Base-by-base conservation (phyloP, 108 stramenopile genomes). In the Aurantiochytrium sp. region DNA sequence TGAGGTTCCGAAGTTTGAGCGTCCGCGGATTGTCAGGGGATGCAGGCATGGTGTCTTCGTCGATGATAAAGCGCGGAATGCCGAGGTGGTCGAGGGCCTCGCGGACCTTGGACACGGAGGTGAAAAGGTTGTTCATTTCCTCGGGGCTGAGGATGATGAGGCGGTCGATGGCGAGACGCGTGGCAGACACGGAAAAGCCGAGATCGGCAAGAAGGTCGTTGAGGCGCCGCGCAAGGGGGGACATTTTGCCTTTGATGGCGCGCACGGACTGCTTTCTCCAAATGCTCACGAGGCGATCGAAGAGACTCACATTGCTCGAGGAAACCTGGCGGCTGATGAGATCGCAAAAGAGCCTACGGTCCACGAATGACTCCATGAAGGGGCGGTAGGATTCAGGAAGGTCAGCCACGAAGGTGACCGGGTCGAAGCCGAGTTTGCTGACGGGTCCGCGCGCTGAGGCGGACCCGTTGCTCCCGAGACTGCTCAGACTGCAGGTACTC, bases 31-130 rank as follows among this genome's bases (percentile, higher is more conserved):
- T 81, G 73, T 81, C 45, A 24, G 42, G 19, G 30, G 19, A 30
- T 10, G 73, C 42, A 6, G 73, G 73, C 73, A 81, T 27, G 73
- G 21, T 48, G 30, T 81, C 73, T 81, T 81, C 73, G 12, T 81
- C 45, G 12, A 48, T 24, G 27, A 81, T 48, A 24, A 81, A 81
- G 6, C 73, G 73, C 50, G 73, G 73, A 81, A 81, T 48, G 2
- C 45, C 45, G 19, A 81, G 8, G 39, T 81, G 73, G 32, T 17
- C 73, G 27, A 81, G 73, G 0, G 73, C 45, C 45, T 81, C 42
- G 12, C 3, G 36, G n/a, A 81, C 45, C n/a, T 81, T 81, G 39
- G 39, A n/a, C 21, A 81, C 24, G n/a, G 42, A 48, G 1, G 73
- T 48, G 30, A 81, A 81, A 2, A 81, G 30, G 27, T 48, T 30